Conservation (phyloP, 1,284 basidiomycete species). For the Microbotryum silenes-acaulis region DNA sequence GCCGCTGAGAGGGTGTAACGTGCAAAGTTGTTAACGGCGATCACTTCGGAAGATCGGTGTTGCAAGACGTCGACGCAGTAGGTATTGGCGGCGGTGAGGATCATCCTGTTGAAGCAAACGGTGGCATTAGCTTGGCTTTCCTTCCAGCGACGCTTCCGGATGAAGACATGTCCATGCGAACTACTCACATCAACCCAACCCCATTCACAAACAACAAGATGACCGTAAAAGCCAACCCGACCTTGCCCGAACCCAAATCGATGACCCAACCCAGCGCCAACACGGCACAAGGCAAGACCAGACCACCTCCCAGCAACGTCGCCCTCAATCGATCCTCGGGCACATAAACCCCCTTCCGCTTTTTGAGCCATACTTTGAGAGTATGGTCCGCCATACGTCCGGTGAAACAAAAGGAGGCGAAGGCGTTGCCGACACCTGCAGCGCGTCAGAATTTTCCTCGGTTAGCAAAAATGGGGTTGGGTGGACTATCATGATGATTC, state of each 20-base stretch:
- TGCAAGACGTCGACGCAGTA: constrained; percentile 55
- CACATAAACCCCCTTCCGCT: constrained; percentile 44
- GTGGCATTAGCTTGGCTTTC: constrained; percentile 43
- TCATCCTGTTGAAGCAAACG: constrained; percentile 40
- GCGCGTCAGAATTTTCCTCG: not conserved
- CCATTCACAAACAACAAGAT: constrained; percentile 37
- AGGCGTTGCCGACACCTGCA: constrained; percentile 53
- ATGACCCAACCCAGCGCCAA: constrained; percentile 33
- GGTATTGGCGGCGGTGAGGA: constrained; percentile 50
- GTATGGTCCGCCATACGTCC: constrained; percentile 50
- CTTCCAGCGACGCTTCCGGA: constrained; percentile 1
- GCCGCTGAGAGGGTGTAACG: constrained; percentile 43
- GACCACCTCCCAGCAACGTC: constrained; percentile 45
- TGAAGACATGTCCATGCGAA: constrained; percentile 8
- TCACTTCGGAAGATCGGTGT: constrained; percentile 50
- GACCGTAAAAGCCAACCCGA: constrained; percentile 39
- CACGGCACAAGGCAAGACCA: constrained; percentile 47
- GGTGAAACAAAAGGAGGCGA: constrained; percentile 49
- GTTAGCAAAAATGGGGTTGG: too few relatives aligned
- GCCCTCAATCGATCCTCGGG: constrained; percentile 58
- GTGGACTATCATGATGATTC: too few relatives aligned
- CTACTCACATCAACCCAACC: constrained; percentile 43
- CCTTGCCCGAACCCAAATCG: constrained; percentile 31
- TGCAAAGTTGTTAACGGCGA: constrained; percentile 29
- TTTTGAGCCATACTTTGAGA: constrained; percentile 47